Base-by-base conservation (phyloP, 2,329 filamentous ascomycete genomes). In the Cladophialophora yegresii region DNA sequence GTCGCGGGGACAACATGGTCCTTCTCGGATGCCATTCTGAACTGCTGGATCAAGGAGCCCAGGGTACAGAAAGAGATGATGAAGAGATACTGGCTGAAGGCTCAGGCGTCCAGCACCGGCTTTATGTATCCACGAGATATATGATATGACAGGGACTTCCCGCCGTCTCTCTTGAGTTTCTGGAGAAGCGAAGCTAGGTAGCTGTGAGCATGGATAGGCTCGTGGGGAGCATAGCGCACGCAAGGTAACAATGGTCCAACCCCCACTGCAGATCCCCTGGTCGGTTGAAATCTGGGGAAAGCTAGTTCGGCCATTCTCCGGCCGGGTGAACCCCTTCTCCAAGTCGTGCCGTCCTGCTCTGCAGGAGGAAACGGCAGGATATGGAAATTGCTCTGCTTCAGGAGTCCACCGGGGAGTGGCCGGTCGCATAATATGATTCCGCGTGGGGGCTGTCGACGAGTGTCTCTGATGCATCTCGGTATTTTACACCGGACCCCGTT, bases 201-300 rank as follows among this genome's bases (percentile, higher is more conserved):
- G 47, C 23, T 26, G 57, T 28, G 28, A 43, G 4, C 54, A 56
- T 43, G 13, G 45, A n/a, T 47, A 36, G 57, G 49, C 45, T 50
- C 57, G 57, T 59, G 57, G 57, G 57, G 57, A 59, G 28, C 22
- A 36, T 43, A 51, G 22, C 47, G n/a, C 26, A 53, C 26, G 30
- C 23, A 49, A 32, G 20, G 13, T 5, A 53, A 54, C 12, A 30
- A 36, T 33, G 33, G 20, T 20, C 30, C 47, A 53, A 59, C 57
- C 57, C 57, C 57, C 57, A 59, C 57, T 59, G 57, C 13, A 49
- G 57, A 59, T 53, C 47, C 20, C 47, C 30, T 59, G 45, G 47
- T 36, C 28, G 51, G 20, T 28, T 10, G 28, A 51, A 59, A 59
- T 51, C 57, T 30, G 57, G 57, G 57, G 57, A 59, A 59, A 53